Conservation (phyloP, 352 stramenopile species). For the Peronosclerospora sorghi region DNA sequence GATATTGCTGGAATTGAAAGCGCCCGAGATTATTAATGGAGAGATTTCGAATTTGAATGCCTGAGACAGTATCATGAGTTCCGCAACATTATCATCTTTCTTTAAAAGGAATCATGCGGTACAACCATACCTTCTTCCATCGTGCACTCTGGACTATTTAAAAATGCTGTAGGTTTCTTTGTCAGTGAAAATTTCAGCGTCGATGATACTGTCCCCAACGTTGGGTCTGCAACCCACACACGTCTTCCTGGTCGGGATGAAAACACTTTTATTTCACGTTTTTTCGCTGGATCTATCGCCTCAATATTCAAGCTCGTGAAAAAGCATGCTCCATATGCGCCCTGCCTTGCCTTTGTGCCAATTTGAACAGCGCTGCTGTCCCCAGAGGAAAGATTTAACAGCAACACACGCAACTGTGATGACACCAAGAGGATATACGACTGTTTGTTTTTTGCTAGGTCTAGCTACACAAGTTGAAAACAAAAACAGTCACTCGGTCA, state of each 20-base stretch:
- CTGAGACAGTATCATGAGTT: conserved; percentile 2
- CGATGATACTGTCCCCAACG: conserved; percentile 66
- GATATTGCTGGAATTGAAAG: conserved; percentile 64
- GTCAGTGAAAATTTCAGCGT: conserved; percentile 77
- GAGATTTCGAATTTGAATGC: conserved; percentile 56
- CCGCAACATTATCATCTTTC: neutral
- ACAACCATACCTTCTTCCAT: conserved; percentile 52
- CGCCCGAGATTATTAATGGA: conserved; percentile 70
- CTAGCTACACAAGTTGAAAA: conserved; percentile 29
- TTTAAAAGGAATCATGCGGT: no score
- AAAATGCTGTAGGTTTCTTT: conserved; percentile 51
- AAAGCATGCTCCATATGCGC: conserved; percentile 75
- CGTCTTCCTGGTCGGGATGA: conserved; percentile 67
- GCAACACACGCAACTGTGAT: conserved; percentile 65
- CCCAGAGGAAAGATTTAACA: conserved; percentile 61
- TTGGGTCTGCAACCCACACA: conserved; percentile 72
- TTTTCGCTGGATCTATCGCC: conserved; percentile 46
- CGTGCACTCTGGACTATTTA: conserved; percentile 38
- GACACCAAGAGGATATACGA: conserved; percentile 75
- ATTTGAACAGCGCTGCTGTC: conserved; percentile 73
- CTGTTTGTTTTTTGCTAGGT: conserved; percentile 38
- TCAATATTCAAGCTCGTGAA: conserved; percentile 51
- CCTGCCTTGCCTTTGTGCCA: conserved; percentile 71
- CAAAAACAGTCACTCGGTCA: neutral
- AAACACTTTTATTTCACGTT: conserved; percentile 64